Base-by-base conservation (phyloP, 2,329 filamentous ascomycete genomes). In the Fusarium poae region DNA sequence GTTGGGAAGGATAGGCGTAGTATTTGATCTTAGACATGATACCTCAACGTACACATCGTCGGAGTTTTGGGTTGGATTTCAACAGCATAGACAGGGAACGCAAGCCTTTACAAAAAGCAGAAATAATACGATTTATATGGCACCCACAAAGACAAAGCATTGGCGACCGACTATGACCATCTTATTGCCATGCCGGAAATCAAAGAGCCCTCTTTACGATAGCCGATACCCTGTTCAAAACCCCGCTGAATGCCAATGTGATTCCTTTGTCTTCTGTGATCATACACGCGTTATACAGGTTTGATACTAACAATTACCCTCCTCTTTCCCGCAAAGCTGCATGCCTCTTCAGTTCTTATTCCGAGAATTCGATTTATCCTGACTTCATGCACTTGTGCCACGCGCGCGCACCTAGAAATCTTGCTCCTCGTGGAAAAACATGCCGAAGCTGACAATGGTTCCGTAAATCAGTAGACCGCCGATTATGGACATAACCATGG, bases 341-440 rank as follows among this genome's bases (percentile, higher is more conserved):
- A 30, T 52, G 45, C 57, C 50, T 44, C 40, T 25, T 51, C 46
- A 34, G n/a, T 52, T 12, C 25, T 21, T 45, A 18, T 44, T 27
- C n/a, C 23, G 39, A 13, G 32, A 27, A 35, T 42, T n/a, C 30
- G 40, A 25, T 50, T 27, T 21, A 34, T 44, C 46, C 54, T 39
- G 39, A 23, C 35, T 43, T 42, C 32, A 51, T 55, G 40, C 46
- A 32, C 23, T 42, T 30, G 37, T 15, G 12, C 42, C 35, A 40
- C 34, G 25, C 29, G 54, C 34, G 51, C 63, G 54, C 35, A 52
- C 65, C 82, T 82, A 98, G 80, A 98, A 99, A 75, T 98, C 96
- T 77, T 97, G 92, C 79, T 98, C 94, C 81, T 98, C 94, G 79
- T 95, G 92, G 85, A 99, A 99, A 84, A 98, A 99, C 89, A 97